phyloP scores from a whole-genome alignment of 2,329 filamentous ascomycete genomes.

The Fusarium nygamai region DNA sequence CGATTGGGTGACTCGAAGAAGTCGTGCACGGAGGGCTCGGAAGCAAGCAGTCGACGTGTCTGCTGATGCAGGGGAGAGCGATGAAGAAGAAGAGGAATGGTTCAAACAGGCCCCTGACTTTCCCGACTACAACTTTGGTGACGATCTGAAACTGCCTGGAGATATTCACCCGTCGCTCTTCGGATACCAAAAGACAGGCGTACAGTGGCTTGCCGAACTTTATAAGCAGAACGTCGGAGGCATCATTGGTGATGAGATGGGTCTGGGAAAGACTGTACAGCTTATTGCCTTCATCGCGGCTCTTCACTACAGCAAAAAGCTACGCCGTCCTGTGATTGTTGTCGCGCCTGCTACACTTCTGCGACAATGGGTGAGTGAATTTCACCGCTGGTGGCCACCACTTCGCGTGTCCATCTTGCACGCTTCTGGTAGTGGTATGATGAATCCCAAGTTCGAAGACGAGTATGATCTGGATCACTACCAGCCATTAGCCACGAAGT shows the following conservation, averaged over 20 bases:
- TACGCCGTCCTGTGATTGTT: conserved; percentile 86
- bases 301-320: conserved; percentile 88
- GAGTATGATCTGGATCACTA: conserved; percentile 59
- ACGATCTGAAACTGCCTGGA: conserved; percentile 83
- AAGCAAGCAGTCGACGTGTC: conserved; percentile 49
- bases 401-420: conserved; percentile 94
- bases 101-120: conserved; percentile 86
- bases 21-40: conserved; percentile 53
- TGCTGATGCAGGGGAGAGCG: conserved; percentile 53
- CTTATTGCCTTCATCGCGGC: conserved; percentile 84
- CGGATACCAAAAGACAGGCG: conserved; percentile 96
- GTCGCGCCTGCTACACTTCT: conserved; percentile 95
- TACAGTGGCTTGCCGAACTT: conserved; percentile 95
- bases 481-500: conserved; percentile 47
- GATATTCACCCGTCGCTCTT: conserved; percentile 94
- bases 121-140: conserved; percentile 78
- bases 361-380: conserved; percentile 98
- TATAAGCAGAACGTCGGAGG: conserved; percentile 91
- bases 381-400: conserved; percentile 99
- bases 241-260: conserved; percentile 98
- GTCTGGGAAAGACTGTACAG: conserved; percentile 89
- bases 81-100: conserved; percentile 72
- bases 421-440: conserved; percentile 95
- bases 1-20: conserved; percentile 73
- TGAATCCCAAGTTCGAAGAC: conserved; percentile 76